Evolutionary conservation across 164 flowering plant genomes (phyloP), one percentile per base, ranked within the genome.

Genomic region (Saururus chinensis): DNA sequence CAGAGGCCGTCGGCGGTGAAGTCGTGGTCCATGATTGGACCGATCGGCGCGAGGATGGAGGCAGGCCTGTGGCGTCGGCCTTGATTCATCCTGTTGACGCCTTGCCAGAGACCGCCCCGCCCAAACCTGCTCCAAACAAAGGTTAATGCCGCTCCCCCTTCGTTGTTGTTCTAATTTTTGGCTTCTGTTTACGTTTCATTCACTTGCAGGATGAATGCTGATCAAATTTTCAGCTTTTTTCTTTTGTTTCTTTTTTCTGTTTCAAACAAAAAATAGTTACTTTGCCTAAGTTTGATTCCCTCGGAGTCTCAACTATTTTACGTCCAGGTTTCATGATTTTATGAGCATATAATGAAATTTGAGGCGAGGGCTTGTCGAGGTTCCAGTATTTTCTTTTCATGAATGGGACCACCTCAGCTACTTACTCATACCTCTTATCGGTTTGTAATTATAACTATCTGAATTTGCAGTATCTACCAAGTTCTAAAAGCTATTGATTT

Each of bases 1-100:
- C 30, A 6, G 37, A 30, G 37, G 4, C 37, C 6, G 37, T 30
- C 37, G 5, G 17, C 35, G 40, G 23, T n/a, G 66, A 54, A 7
- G 66, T 63, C 40, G 62, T 69, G 37, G 71, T 63, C n/a, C 77
- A 71, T 52, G 81, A 77, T 49, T 83, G 84, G 88, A 76, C 55
- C 26, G 78, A 71, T 57, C 66, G 59, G 23, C 25, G 70, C 22
- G 82, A 68, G 21, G 76, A 79, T 30, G 76, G 78, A 66, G 74
- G 70, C 13, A 51, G 54, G 4, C 74, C 81, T 17, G 19, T 73
- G 56, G 67, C 84, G 21, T 67, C 84, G 21, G 66, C 84, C n/a
- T 45, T 87, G 79, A 78, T 84, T 69, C 84, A 71, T 2, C 75
- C 84, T 13, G 78, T 79, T 23, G 87, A 79, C 55, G 53, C 83